Base-by-base conservation (phyloP, 331 rosid species). In the Quercus lobata region DNA sequence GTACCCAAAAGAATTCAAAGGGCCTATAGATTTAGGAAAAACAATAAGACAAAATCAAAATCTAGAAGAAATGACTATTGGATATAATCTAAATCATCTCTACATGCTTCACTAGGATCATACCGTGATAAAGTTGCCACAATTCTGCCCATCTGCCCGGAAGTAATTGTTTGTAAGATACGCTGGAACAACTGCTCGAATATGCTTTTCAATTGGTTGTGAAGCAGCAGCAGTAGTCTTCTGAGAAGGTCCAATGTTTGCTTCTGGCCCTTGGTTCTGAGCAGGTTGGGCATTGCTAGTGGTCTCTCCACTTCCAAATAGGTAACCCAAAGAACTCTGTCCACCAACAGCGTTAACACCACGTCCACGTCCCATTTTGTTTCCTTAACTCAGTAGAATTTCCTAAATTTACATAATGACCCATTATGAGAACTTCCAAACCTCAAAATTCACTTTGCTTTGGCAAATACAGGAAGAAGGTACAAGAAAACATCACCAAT, bases 301-400 rank as follows among this genome's bases (percentile, higher is more conserved):
- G 73, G 85, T 14, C 83, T 90, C 97, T 70, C 88, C 90, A 17
- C 84, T 78, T 62, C 96, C 97, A 52, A 93, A 93, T 78, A 93
- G 91, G 76, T 93, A 93, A 29, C 91, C 93, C 90, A 93, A 74
- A 3, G 97, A 93, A 69, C 97, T 93, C 78, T 90, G 90, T 30
- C 97, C 97, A 54, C 97, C 93, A 15, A 97, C 97, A 5, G 84
- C 76, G 52, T 97, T 91, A 32, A 87, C 91, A 37, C 97, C 97
- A 25, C 97, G 97, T 32, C 97, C 92, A 25, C 97, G 97, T 32
- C 97, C 92, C 98, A 93, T 91, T 84, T 76, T 49, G 54, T 22
- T 25, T 37, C 27, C 22, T 49, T 58, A 19, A 46, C 16, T 25
- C 71, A 65, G 21, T 65, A n/a, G 8, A 41, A 65, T 17, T 70